Evolutionary conservation across 441 rosid species (phyloP).

Genomic region (Aquilaria agallochum): DNA sequence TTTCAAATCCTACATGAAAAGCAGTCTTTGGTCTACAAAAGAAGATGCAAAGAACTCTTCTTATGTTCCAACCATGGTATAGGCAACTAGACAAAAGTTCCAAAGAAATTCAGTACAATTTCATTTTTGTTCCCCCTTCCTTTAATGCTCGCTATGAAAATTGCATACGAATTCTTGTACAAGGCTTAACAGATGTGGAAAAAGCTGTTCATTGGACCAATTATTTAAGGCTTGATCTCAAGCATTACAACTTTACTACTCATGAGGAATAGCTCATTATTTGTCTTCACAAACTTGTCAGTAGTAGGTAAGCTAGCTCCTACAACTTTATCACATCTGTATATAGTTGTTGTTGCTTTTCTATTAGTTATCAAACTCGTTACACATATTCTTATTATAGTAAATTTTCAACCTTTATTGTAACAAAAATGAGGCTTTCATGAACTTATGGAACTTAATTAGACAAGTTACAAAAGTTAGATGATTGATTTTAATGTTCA

Average conservation of each 20-base stretch:
- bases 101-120: constrained; percentile 70
- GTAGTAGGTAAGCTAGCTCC: constrained; percentile 55
- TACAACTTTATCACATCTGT: background rate
- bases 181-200: constrained; percentile 90
- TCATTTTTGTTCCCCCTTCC: background rate
- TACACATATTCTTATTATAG: too few species aligned
- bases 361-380: too few species aligned
- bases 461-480: too few species aligned
- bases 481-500: too few species aligned
- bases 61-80: constrained; percentile 69
- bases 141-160: constrained; percentile 6
- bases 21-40: constrained; percentile 83
- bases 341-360: background rate
- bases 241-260: constrained; percentile 73
- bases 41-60: constrained; percentile 90
- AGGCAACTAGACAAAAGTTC: constrained; percentile 88
- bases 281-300: constrained; percentile 57
- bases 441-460: too few species aligned
- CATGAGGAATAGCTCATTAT: constrained; percentile 79
- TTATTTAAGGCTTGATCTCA: constrained; percentile 86
- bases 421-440: too few species aligned
- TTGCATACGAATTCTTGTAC: constrained; percentile 3
- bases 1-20: constrained; percentile 67
- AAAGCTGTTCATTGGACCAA: constrained; percentile 92
- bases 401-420: too few species aligned